These are phyloP conservation scores for Penicillium herquei DNA, from an alignment of 495 filamentous ascomycete species.

Conservation along the genomic window DNA sequence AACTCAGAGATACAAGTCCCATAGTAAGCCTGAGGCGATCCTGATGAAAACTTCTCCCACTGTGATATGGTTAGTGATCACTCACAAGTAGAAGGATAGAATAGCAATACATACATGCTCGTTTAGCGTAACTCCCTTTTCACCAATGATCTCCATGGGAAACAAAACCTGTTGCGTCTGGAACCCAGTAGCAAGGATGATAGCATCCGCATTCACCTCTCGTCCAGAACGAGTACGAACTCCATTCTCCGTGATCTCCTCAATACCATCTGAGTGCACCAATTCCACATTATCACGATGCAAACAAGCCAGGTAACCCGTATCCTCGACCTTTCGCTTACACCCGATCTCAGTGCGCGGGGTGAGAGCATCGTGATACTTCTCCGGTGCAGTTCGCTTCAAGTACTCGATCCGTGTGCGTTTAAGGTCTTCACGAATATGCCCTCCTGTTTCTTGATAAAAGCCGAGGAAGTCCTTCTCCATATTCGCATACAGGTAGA, in stretches of 20 bases:
- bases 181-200: constrained; percentile 46
- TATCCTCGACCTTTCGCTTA: constrained; percentile 46
- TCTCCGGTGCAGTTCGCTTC: constrained; percentile 39
- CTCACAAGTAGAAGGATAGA: not conserved
- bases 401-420: constrained; percentile 34
- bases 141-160: constrained; percentile 33
- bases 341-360: constrained; percentile 33
- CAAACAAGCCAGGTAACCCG: constrained; percentile 45
- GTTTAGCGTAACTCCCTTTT: constrained; percentile 42
- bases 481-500: constrained; percentile 11
- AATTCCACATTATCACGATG: constrained; percentile 47
- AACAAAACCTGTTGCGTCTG: constrained; percentile 14
- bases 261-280: constrained; percentile 41
- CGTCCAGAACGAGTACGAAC: constrained; percentile 21
- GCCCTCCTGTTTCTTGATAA: not conserved
- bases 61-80: not conserved
- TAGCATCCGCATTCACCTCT: constrained; percentile 44
- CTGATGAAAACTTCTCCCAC: constrained; percentile 39
- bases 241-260: constrained; percentile 17
- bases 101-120: constrained; percentile 24
- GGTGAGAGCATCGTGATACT: constrained; percentile 51
- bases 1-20: constrained; percentile 53
- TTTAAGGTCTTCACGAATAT: constrained; percentile 18
- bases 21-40: constrained; percentile 50
- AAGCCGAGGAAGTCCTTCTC: not conserved